Evolutionary conservation across 202 grass and related monocot species (phyloP).

Genomic region (Cymbopogon flexuosus): DNA sequence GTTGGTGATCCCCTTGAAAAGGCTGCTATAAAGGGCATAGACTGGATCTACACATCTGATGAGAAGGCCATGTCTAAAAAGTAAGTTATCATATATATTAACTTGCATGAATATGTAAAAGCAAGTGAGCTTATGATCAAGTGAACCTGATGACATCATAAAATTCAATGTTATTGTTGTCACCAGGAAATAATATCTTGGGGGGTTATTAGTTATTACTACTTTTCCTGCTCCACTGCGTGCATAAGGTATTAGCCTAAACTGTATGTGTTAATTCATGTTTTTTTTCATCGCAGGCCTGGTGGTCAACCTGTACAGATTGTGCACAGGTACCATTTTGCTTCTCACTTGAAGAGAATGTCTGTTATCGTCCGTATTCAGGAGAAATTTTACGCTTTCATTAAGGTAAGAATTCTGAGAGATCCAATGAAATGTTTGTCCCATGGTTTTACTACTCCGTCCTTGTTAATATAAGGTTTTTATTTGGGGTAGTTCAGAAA

Average conservation of each 20-base stretch:
- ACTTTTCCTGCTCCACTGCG: not conserved
- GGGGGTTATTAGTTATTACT: not conserved
- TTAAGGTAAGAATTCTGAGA: slow-evolving; percentile 58
- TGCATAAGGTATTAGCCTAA: not conserved
- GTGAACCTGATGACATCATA: not conserved
- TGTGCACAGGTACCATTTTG: slow-evolving; percentile 93
- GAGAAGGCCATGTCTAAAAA: slow-evolving; percentile 89
- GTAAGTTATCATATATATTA: slow-evolving; percentile 45
- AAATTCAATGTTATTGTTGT: slow-evolving; percentile 16
- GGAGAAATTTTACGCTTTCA: slow-evolving; percentile 86
- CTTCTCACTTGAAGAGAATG: slow-evolving; percentile 99
- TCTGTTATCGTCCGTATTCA: slow-evolving; percentile 79
- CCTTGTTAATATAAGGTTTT: not conserved
- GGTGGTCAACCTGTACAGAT: slow-evolving; percentile 87
- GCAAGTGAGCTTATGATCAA: not conserved
- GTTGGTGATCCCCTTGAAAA: slow-evolving; percentile 98
- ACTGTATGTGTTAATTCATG: not conserved
- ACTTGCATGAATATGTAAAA: slow-evolving; percentile 25
- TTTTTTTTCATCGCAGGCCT: slow-evolving; percentile 53
- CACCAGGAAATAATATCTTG: not conserved
- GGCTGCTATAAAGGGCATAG: slow-evolving; percentile 94
- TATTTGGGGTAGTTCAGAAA: slow-evolving; percentile 15
- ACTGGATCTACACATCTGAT: slow-evolving; percentile 98
- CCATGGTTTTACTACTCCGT: not conserved
- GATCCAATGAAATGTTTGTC: slow-evolving; percentile 13